Conservation (phyloP, 2,329 filamentous ascomycete genomes). For the Claviceps humidiphila region DNA sequence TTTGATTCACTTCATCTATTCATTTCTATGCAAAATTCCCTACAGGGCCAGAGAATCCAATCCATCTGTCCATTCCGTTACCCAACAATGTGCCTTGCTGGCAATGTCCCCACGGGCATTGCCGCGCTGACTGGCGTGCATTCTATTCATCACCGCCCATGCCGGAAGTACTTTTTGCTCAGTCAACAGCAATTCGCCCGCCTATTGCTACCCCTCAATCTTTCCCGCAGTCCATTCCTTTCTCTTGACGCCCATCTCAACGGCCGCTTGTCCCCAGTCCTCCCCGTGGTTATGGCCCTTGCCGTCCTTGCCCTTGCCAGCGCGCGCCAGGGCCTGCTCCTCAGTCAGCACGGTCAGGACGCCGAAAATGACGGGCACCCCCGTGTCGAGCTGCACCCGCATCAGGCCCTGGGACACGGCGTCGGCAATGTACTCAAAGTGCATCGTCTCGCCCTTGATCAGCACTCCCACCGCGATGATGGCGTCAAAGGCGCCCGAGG, state of each 20-base stretch:
- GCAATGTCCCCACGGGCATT: no score
- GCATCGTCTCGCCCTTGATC: conserved; percentile 98
- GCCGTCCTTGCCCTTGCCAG: conserved; percentile 63
- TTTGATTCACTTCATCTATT: no score
- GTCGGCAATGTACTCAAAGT: conserved; percentile 97
- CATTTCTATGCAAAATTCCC: no score
- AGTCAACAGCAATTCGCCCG: neutral
- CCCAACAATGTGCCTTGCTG: no score
- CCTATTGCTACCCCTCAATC: conserved; percentile 27
- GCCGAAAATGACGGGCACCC: conserved; percentile 83
- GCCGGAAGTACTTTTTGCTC: neutral
- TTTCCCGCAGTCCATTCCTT: conserved; percentile 67
- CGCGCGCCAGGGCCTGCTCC: conserved; percentile 73
- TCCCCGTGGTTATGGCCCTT: conserved; percentile 81
- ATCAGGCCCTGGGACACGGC: conserved; percentile 84
- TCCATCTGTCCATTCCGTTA: no score
- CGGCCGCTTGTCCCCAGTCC: conserved; percentile 89
- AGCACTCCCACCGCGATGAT: conserved; percentile 91
- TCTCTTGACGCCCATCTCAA: conserved; percentile 85
- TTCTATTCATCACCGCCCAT: no score
- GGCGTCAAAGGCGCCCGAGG: conserved; percentile 69
- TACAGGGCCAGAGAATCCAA: no score
- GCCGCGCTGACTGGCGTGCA: no score
- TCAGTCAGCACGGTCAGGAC: conserved; percentile 80
- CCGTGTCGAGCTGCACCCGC: conserved; percentile 81